Percentiles rank a stretch among this genome's conserved stretches.
phyloP scores from a whole-genome alignment of 805 yeast species.

The Zygosaccharomyces gambellarensis region DNA sequence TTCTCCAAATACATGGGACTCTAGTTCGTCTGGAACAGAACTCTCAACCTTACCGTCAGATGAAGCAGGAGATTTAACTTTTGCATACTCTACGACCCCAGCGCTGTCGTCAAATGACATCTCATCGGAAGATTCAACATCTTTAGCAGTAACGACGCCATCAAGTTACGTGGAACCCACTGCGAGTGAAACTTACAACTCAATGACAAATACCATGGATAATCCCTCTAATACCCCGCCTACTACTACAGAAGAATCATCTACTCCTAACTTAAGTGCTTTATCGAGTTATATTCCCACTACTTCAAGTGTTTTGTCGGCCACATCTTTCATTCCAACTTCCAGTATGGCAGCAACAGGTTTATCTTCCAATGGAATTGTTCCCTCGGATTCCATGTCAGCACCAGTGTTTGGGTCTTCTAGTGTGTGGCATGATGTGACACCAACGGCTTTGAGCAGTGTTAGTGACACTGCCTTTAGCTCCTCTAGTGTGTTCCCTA shows the following conservation, averaged over 20 bases:
- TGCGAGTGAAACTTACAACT: neutral
- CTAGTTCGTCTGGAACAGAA: neutral
- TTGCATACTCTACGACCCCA: neutral
- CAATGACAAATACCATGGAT: neutral
- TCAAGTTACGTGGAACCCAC: neutral
- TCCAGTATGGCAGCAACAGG: neutral
- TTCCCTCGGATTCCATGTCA: neutral
- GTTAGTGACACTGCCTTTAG: neutral
- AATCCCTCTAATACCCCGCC: neutral
- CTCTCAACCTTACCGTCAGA: neutral
- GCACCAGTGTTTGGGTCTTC: neutral
- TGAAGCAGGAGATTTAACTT: neutral
- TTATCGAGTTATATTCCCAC: neutral
- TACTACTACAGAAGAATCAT: neutral
- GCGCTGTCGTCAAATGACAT: neutral
- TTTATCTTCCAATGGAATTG: neutral
- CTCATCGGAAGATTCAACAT: neutral
- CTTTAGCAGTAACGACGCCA: neutral
- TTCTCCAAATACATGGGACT: neutral
- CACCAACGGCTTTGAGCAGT: neutral
- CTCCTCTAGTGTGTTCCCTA: neutral
- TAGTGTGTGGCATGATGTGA: neutral
- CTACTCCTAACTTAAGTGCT: neutral
- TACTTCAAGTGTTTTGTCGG: neutral
- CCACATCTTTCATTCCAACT: neutral